Percentiles rank a stretch among this genome's conserved stretches.
phyloP scores from a whole-genome alignment of 2,329 filamentous ascomycete species.

The Xylariaceae sp. region DNA sequence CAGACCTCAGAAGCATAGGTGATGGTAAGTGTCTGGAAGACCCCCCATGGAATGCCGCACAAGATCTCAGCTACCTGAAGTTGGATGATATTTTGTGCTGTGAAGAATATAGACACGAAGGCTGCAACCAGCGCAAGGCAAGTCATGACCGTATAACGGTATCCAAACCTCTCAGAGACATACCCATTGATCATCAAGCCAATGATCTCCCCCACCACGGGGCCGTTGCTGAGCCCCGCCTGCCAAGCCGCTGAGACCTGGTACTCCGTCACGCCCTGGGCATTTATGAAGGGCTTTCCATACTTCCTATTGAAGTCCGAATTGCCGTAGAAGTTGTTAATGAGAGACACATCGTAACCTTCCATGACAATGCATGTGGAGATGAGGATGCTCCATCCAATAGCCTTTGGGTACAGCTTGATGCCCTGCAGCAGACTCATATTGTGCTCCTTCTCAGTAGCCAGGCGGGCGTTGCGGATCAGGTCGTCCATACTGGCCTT shows the following conservation, averaged over 20 bases:
- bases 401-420: conserved; percentile 79
- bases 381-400: conserved; percentile 77
- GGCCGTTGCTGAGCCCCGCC: conserved; percentile 54
- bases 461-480: conserved; percentile 45
- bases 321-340: conserved; percentile 73
- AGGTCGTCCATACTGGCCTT: conserved; percentile 32
- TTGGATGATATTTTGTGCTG: conserved; percentile 54
- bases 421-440: conserved; percentile 75
- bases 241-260: conserved; percentile 61
- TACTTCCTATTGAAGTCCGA: conserved; percentile 57
- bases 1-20: conserved; percentile 71
- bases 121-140: conserved; percentile 51
- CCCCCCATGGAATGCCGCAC: conserved; percentile 60
- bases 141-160: conserved; percentile 59
- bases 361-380: conserved; percentile 93
- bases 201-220: conserved; percentile 56
- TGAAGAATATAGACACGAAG: conserved; percentile 63
- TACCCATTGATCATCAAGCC: conserved; percentile 64
- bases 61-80: conserved; percentile 60
- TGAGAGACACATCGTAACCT: conserved; percentile 76
- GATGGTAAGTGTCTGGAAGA: conserved; percentile 55
- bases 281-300: conserved; percentile 40
- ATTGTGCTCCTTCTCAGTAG: conserved; percentile 58
- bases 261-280: conserved; percentile 41
- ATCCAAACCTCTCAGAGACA: conserved; percentile 63